Percentiles rank a stretch among this genome's conserved stretches.
Conservation (phyloP, 2,329 filamentous ascomycete species). For the Aspergillus sergii region DNA sequence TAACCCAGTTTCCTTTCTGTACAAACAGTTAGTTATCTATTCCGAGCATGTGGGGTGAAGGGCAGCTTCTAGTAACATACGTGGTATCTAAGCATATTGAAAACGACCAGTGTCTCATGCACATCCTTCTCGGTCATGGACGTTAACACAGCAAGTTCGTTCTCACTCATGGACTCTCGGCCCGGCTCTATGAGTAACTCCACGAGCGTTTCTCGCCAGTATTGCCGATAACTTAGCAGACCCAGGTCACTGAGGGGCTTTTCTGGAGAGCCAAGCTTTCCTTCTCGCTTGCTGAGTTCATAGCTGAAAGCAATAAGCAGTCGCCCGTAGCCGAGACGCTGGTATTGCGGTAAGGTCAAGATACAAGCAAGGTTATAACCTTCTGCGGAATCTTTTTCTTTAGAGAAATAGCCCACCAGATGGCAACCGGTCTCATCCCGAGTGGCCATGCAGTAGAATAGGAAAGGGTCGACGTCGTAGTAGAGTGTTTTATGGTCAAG, state of each 20-base stretch:
- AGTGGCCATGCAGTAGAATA: conserved; percentile 97
- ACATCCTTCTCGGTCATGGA: conserved; percentile 99
- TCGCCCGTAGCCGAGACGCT: conserved; percentile 90
- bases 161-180: conserved; percentile 72
- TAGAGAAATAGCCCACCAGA: conserved; percentile 98
- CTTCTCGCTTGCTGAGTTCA: conserved; percentile 92
- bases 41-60: not conserved
- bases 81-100: conserved; percentile 94
- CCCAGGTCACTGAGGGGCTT: conserved; percentile 95
- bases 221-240: conserved; percentile 90
- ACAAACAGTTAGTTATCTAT: conserved; percentile 18
- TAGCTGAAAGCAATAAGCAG: conserved; percentile 97
- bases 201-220: conserved; percentile 94
- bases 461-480: conserved; percentile 94
- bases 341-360: conserved; percentile 91
- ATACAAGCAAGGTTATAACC: conserved; percentile 99
- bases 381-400: conserved; percentile 96
- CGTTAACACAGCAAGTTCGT: conserved; percentile 74
- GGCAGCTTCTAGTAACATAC: conserved; percentile 38
- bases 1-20: conserved; percentile 88
- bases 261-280: conserved; percentile 92
- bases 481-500: conserved; percentile 98
- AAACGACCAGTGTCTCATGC: conserved; percentile 87
- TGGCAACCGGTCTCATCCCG: conserved; percentile 91
- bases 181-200: conserved; percentile 78